phyloP scores from a whole-genome alignment of 2,329 filamentous ascomycete genomes.

The Dendrostoma leiphaemia region DNA sequence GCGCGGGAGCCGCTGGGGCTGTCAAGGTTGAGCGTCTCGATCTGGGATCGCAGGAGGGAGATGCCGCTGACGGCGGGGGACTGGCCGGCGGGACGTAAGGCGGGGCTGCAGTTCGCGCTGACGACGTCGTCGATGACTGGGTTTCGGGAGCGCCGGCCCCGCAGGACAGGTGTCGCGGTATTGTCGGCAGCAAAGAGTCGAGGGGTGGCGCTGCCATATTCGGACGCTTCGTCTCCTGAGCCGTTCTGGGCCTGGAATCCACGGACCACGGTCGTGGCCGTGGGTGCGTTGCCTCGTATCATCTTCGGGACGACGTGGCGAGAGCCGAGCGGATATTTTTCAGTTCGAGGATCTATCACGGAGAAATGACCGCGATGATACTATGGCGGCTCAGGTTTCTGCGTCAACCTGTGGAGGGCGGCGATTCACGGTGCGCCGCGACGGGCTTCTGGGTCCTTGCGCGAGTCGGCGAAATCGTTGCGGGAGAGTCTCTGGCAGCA shows the following conservation, averaged over 20 bases:
- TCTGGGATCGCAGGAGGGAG: constrained; percentile 75
- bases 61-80: constrained; percentile 69
- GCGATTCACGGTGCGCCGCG: constrained; percentile 50
- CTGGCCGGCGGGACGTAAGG: constrained; percentile 43
- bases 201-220: constrained; percentile 35
- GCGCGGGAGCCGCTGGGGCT: constrained; percentile 39
- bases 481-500: constrained; percentile 48
- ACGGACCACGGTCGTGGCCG: constrained; percentile 51
- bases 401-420: constrained; percentile 5
- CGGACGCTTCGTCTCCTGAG: constrained; percentile 59
- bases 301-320: constrained; percentile 29
- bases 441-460: constrained; percentile 59
- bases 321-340: background rate
- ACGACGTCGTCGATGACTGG: constrained; percentile 53
- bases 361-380: background rate
- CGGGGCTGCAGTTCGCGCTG: constrained; percentile 62
- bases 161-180: constrained; percentile 24
- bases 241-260: constrained; percentile 54
- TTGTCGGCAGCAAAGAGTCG: constrained; percentile 21
- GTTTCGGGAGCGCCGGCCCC: constrained; percentile 36
- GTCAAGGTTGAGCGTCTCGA: constrained; percentile 74
- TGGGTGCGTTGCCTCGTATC: constrained; percentile 46
- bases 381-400: background rate
- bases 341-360: constrained; percentile 1
- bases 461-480: constrained; percentile 49